Evolutionary conservation across 345 rosid genomes (phyloP).

Genomic region (Rubroshorea leprosula): DNA sequence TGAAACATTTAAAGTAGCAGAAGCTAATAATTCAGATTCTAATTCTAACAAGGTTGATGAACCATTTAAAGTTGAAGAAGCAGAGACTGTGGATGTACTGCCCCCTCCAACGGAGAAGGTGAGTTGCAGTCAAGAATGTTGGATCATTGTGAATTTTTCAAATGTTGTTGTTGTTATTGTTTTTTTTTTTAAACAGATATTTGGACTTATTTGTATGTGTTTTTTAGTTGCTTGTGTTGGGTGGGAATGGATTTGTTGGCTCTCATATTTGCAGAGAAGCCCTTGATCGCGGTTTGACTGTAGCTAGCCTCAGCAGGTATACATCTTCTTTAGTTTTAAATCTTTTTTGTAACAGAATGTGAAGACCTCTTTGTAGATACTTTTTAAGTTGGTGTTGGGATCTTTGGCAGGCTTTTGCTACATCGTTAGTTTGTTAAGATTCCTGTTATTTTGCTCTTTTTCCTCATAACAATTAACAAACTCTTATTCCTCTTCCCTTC

Average conservation of each 20-base stretch:
- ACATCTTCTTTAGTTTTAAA: neutral
- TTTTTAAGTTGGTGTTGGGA: neutral
- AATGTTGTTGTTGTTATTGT: neutral
- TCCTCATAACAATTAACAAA: too few species aligned
- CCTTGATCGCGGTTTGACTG: slow-evolving; percentile 58
- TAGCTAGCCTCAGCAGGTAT: slow-evolving; percentile 98
- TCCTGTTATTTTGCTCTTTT: too few species aligned
- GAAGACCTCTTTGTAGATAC: neutral
- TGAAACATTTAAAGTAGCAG: slow-evolving; percentile 52
- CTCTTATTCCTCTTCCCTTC: neutral
- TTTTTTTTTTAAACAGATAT: neutral
- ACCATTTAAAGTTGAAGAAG: slow-evolving; percentile 78
- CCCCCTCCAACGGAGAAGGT: slow-evolving; percentile 88
- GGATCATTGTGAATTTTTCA: neutral
- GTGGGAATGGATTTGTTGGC: slow-evolving; percentile 99
- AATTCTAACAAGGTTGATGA: slow-evolving; percentile 77
- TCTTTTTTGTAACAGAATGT: neutral
- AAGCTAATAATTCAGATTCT: slow-evolving; percentile 24
- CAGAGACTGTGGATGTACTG: slow-evolving; percentile 72
- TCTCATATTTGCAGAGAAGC: slow-evolving; percentile 89
- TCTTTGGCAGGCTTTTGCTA: neutral
- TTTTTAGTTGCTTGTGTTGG: slow-evolving; percentile 83
- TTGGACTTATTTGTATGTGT: slow-evolving; percentile 4
- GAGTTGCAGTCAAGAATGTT: neutral
- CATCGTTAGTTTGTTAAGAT: neutral